A percentile compares a stretch with the other conserved stretches of the same genome.
Evolutionary conservation across 257 asterid genomes (phyloP).

Genomic region (Leptodermis oblonga): DNA sequence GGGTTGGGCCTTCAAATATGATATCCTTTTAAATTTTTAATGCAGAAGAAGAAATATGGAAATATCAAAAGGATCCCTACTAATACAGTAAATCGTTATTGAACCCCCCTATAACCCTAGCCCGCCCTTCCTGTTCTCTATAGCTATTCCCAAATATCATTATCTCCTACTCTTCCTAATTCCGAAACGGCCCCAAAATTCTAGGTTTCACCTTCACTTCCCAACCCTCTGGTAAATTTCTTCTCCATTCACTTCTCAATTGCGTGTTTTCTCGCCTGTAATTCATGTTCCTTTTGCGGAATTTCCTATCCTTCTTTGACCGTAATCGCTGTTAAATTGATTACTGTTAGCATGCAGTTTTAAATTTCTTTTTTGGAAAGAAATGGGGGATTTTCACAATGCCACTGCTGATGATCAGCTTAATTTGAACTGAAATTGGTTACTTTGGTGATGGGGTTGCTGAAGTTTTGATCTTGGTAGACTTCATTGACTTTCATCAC

Average conservation of each 20-base stretch:
- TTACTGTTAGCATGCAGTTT: background rate
- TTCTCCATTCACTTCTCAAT: background rate
- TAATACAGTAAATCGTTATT: background rate
- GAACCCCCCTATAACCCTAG: conserved; percentile 3
- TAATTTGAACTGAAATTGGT: background rate
- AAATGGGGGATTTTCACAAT: background rate
- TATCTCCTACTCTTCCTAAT: conserved; percentile 34
- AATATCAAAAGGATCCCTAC: conserved; percentile 7
- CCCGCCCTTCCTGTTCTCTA: background rate
- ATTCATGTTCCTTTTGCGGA: background rate
- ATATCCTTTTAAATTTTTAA: too few species aligned
- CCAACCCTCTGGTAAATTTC: conserved; percentile 32
- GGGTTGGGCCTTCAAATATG: background rate
- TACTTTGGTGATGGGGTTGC: background rate
- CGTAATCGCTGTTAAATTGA: background rate
- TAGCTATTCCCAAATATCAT: conserved; percentile 4
- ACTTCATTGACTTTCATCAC: background rate
- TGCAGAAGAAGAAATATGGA: background rate
- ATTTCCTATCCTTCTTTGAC: background rate
- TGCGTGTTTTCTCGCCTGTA: too few species aligned
- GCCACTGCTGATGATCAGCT: background rate
- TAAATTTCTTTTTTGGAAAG: background rate
- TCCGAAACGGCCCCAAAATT: conserved; percentile 44
- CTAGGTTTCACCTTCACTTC: conserved; percentile 41
- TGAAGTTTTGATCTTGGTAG: background rate